Conservation (phyloP, 768 basidiomycete genomes). For the Lentinula lateritia region DNA sequence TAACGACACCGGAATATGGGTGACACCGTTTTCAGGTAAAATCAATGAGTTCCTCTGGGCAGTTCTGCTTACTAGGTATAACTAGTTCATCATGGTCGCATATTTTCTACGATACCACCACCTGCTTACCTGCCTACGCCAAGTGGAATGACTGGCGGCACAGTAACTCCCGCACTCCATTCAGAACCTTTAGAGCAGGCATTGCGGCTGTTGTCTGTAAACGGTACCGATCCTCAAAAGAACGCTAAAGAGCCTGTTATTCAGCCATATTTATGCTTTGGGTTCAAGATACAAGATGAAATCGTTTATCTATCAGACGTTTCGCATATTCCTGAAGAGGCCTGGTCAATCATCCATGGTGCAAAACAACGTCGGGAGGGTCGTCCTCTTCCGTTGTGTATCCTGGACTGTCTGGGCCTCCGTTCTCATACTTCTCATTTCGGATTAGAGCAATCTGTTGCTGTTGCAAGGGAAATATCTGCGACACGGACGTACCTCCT, state of each 20-base stretch:
- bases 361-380: slow-evolving; percentile 10
- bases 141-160: slow-evolving; percentile 28
- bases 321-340: slow-evolving; percentile 69
- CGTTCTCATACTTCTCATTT: slow-evolving; percentile 72
- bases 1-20: slow-evolving; percentile 50
- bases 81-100: slow-evolving; percentile 69
- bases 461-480: slow-evolving; percentile 47
- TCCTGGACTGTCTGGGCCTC: slow-evolving; percentile 75
- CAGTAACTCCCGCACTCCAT: slow-evolving; percentile 21
- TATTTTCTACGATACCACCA: slow-evolving; percentile 41
- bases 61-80: slow-evolving; percentile 1
- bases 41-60: not conserved
- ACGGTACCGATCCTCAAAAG: not conserved
- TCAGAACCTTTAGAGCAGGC: not conserved
- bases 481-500: slow-evolving; percentile 64
- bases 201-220: not conserved
- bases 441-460: slow-evolving; percentile 61
- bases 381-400: slow-evolving; percentile 45
- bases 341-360: slow-evolving; percentile 48
- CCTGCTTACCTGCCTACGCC: slow-evolving; percentile 37
- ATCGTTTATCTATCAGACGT: slow-evolving; percentile 82
- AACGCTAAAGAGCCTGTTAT: slow-evolving; percentile 23
- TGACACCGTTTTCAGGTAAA: slow-evolving; percentile 67
- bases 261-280: slow-evolving; percentile 61
- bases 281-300: slow-evolving; percentile 61